Conservation (phyloP, 331 rosid genomes). For the Quercus tomentella region DNA sequence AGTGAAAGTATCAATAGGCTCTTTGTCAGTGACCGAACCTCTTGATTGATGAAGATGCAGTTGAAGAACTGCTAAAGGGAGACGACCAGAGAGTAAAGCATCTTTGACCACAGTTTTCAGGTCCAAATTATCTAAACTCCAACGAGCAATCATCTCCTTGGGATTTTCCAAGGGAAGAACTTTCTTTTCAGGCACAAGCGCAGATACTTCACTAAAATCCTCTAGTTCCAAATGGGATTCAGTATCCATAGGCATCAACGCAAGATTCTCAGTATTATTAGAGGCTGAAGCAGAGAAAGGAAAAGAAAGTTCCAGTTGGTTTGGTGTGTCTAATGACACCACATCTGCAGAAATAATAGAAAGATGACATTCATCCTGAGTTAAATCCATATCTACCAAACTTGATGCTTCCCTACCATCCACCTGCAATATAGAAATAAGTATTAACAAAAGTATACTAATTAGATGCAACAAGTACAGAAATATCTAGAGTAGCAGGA, state of each 20-base stretch:
- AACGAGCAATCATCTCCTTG: conserved; percentile 90
- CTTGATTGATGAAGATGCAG: conserved; percentile 77
- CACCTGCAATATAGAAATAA: conserved; percentile 48
- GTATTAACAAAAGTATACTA: conserved; percentile 15
- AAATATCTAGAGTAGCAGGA: conserved; percentile 24
- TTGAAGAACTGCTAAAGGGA: conserved; percentile 95
- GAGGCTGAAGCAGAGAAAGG: conserved; percentile 38
- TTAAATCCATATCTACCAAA: conserved; percentile 31
- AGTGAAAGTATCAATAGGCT: conserved; percentile 70
- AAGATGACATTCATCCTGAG: conserved; percentile 57
- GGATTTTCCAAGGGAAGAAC: conserved; percentile 72
- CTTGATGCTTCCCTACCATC: conserved; percentile 46
- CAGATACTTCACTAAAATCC: conserved; percentile 47
- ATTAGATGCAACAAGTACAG: conserved; percentile 3
- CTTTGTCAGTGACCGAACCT: conserved; percentile 60
- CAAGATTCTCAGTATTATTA: conserved; percentile 48
- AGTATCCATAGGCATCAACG: conserved; percentile 44
- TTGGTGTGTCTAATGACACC: conserved; percentile 35
- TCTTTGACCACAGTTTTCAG: conserved; percentile 86
- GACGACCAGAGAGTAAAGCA: conserved; percentile 94
- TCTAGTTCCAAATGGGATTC: conserved; percentile 43
- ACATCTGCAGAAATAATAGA: conserved; percentile 43
- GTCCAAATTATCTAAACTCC: conserved; percentile 85
- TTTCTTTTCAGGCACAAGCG: conserved; percentile 51
- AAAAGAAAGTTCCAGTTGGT: conserved; percentile 54